These are phyloP conservation scores for Elasticomyces elasticus DNA, from an alignment of 495 filamentous ascomycete genomes.

Conservation along the genomic window DNA sequence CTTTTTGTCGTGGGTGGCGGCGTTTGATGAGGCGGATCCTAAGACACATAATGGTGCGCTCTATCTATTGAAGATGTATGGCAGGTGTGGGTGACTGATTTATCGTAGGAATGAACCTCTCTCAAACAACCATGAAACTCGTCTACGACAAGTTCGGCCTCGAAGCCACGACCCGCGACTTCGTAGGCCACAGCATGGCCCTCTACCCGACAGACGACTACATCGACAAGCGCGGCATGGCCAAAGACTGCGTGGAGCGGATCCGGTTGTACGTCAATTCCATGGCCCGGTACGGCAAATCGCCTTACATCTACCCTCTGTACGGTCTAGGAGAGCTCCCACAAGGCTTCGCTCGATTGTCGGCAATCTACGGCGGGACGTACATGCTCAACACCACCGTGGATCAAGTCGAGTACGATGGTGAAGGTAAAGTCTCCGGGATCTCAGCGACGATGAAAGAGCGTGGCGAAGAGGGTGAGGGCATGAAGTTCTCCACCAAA, in stretches of 20 bases:
- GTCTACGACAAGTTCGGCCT: slow-evolving; percentile 96
- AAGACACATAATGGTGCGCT: slow-evolving; percentile 72
- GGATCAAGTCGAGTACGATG: slow-evolving; percentile 76
- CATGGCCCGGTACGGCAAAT: slow-evolving; percentile 96
- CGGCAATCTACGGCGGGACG: slow-evolving; percentile 95
- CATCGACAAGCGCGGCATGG: slow-evolving; percentile 58
- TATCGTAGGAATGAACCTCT: slow-evolving; percentile 64
- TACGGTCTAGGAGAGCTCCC: slow-evolving; percentile 96
- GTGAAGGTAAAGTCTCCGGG: slow-evolving; percentile 68
- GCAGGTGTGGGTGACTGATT: background rate
- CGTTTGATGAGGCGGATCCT: slow-evolving; percentile 74
- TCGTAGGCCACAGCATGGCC: slow-evolving; percentile 97
- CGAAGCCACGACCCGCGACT: slow-evolving; percentile 85
- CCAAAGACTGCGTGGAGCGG: slow-evolving; percentile 79
- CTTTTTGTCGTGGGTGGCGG: slow-evolving; percentile 94
- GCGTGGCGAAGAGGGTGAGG: slow-evolving; percentile 58
- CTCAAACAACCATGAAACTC: slow-evolving; percentile 78
- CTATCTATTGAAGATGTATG: background rate
- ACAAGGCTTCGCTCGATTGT: slow-evolving; percentile 94
- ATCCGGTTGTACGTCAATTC: slow-evolving; percentile 96
- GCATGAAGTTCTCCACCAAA: slow-evolving; percentile 92
- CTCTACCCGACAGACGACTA: slow-evolving; percentile 85
- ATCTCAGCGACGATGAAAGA: slow-evolving; percentile 97
- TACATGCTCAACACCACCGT: slow-evolving; percentile 97
- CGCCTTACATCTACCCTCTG: slow-evolving; percentile 97